Percentiles rank a stretch among this genome's conserved stretches.
phyloP scores from a whole-genome alignment of 2,329 filamentous ascomycete species.

The Talaromyces islandicus region DNA sequence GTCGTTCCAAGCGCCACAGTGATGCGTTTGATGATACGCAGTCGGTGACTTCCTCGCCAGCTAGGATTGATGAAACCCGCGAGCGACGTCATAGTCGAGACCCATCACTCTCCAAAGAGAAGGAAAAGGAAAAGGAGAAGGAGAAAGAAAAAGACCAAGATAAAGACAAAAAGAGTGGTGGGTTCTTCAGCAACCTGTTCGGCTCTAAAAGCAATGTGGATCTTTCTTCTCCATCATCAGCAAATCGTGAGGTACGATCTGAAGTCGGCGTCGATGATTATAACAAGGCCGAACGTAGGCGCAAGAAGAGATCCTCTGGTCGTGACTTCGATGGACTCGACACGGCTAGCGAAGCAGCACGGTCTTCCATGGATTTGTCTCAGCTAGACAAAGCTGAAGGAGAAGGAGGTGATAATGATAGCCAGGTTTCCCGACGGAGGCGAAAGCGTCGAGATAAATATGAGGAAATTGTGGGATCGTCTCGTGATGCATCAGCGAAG shows the following conservation, averaged over 20 bases:
- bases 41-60: conserved; percentile 29
- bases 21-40: conserved; percentile 30
- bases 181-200: conserved; percentile 34
- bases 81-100: conserved; percentile 27
- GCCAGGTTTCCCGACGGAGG: conserved; percentile 26
- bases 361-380: conserved; percentile 43
- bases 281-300: conserved; percentile 34
- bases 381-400: conserved; percentile 42
- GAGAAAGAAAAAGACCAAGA: conserved; percentile 25
- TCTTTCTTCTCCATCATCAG: conserved; percentile 24
- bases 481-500: conserved; percentile 28
- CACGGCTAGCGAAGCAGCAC: conserved; percentile 37
- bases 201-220: conserved; percentile 18
- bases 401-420: conserved; percentile 34
- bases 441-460: conserved; percentile 30
- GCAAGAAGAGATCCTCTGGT: conserved; percentile 40
- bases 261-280: conserved; percentile 34
- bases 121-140: conserved; percentile 27
- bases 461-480: conserved; percentile 31
- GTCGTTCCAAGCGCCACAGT: conserved; percentile 18
- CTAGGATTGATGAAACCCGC: conserved; percentile 23
- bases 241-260: conserved; percentile 30
- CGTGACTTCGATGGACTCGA: too few species aligned
- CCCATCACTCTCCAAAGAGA: conserved; percentile 5
- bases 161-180: conserved; percentile 24